Percentiles rank a stretch among this genome's conserved stretches.
Conservation (phyloP, 192 early-diverging fungal genomes). For the Umbelopsis vinacea region DNA sequence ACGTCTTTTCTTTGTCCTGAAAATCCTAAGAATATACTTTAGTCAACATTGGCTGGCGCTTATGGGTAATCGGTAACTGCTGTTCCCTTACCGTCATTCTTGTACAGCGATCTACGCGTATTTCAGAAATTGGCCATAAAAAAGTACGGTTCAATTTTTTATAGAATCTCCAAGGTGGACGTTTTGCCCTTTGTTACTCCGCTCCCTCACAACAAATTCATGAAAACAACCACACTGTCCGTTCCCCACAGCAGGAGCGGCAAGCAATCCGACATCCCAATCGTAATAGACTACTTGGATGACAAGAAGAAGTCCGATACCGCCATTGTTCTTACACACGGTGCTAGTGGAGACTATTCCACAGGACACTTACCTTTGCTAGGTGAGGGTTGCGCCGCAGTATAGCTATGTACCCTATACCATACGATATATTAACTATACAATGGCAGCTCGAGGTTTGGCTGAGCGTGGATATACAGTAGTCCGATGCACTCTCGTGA, state of each 20-base stretch:
- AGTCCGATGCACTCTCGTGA: neutral
- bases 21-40: neutral
- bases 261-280: neutral
- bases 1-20: slow-evolving; percentile 9
- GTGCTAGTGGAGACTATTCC: slow-evolving; percentile 3
- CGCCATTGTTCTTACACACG: slow-evolving; percentile 9
- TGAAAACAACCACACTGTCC: neutral
- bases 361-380: slow-evolving; percentile 10
- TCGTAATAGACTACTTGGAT: neutral
- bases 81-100: neutral
- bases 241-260: slow-evolving; percentile 8
- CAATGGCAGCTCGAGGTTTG: neutral
- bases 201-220: neutral
- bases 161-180: no score
- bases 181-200: neutral
- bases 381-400: neutral
- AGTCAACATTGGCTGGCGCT: neutral
- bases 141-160: neutral
- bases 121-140: neutral
- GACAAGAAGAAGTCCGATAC: neutral
- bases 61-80: neutral
- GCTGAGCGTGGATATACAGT: slow-evolving; percentile 1
- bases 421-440: no score
- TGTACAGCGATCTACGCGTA: neutral
- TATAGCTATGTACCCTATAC: neutral